phyloP scores from a whole-genome alignment of 495 filamentous ascomycete species.

The Hypoxylon trugodes region DNA sequence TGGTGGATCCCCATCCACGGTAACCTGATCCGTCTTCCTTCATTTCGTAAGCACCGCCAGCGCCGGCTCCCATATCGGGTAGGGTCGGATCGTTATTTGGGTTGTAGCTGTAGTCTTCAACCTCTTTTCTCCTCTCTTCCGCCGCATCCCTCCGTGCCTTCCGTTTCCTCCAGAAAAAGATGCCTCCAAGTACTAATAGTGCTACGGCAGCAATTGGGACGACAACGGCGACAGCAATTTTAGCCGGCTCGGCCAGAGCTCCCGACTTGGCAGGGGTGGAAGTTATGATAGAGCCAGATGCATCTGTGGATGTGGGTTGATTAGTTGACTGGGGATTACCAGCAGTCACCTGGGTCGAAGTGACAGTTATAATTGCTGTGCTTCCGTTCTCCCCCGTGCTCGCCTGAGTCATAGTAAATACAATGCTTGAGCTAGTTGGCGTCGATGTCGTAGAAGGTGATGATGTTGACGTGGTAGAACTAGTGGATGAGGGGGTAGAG shows the following conservation, averaged over 20 bases:
- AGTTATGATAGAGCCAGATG: conserved; percentile 42
- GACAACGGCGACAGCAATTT: conserved; percentile 91
- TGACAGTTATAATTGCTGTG: conserved; percentile 38
- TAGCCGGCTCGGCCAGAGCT: conserved; percentile 68
- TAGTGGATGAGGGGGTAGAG: conserved; percentile 37
- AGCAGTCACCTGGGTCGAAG: conserved; percentile 34
- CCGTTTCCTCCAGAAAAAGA: conserved; percentile 87
- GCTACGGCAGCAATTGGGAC: conserved; percentile 92
- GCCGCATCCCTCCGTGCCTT: conserved; percentile 85
- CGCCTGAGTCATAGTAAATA: conserved; percentile 37
- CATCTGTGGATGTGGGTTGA: conserved; percentile 36
- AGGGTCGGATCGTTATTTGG: conserved; percentile 91
- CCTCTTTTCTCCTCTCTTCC: conserved; percentile 89
- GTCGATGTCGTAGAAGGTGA: conserved; percentile 26
- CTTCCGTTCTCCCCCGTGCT: conserved; percentile 34
- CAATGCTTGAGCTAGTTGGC: conserved; percentile 20
- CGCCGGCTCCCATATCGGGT: conserved; percentile 65
- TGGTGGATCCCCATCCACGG: conserved; percentile 92
- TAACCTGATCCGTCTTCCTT: conserved; percentile 79
- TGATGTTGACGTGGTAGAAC: conserved; percentile 44
- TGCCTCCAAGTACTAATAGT: conserved; percentile 73
- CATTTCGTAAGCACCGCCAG: conserved; percentile 70
- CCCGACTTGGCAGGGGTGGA: conserved; percentile 37
- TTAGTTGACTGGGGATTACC: conserved; percentile 22
- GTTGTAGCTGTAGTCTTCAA: conserved; percentile 96